phyloP scores from a whole-genome alignment of 768 basidiomycete species.

The Neoboletus subvelutipes region DNA sequence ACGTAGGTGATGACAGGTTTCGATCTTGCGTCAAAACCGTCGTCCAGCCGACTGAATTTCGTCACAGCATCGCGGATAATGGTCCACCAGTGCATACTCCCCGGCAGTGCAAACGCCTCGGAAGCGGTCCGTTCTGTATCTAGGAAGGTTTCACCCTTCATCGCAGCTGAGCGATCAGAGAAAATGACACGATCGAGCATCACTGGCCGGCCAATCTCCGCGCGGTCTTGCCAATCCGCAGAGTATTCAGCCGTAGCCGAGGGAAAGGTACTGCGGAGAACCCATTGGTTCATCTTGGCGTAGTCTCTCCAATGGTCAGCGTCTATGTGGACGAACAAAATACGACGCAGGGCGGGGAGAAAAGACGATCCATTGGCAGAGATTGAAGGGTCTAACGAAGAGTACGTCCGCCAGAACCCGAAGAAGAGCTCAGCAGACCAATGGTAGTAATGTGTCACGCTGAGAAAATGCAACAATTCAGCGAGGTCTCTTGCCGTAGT shows the following conservation, averaged over 20 bases:
- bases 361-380: slow-evolving; percentile 61
- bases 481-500: neutral
- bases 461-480: slow-evolving; percentile 25
- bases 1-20: slow-evolving; percentile 91
- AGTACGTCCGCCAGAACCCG: slow-evolving; percentile 90
- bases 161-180: slow-evolving; percentile 83
- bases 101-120: slow-evolving; percentile 72
- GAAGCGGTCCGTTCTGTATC: slow-evolving; percentile 76
- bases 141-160: slow-evolving; percentile 63
- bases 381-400: slow-evolving; percentile 74
- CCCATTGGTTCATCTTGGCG: slow-evolving; percentile 86
- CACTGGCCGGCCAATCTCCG: slow-evolving; percentile 63
- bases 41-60: slow-evolving; percentile 62
- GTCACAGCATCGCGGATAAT: slow-evolving; percentile 72
- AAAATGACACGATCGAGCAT: slow-evolving; percentile 85
- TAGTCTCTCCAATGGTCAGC: slow-evolving; percentile 89
- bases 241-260: slow-evolving; percentile 76
- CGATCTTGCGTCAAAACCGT: slow-evolving; percentile 44
- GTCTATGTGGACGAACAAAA: slow-evolving; percentile 75
- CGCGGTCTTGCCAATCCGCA: slow-evolving; percentile 82
- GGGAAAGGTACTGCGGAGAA: slow-evolving; percentile 78
- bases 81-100: slow-evolving; percentile 83
- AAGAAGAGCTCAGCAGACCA: slow-evolving; percentile 91
- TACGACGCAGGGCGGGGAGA: slow-evolving; percentile 71
- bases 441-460: slow-evolving; percentile 92